These are phyloP conservation scores for Trypethelium eluteriae DNA, from an alignment of 495 filamentous ascomycete genomes.

Conservation along the genomic window DNA sequence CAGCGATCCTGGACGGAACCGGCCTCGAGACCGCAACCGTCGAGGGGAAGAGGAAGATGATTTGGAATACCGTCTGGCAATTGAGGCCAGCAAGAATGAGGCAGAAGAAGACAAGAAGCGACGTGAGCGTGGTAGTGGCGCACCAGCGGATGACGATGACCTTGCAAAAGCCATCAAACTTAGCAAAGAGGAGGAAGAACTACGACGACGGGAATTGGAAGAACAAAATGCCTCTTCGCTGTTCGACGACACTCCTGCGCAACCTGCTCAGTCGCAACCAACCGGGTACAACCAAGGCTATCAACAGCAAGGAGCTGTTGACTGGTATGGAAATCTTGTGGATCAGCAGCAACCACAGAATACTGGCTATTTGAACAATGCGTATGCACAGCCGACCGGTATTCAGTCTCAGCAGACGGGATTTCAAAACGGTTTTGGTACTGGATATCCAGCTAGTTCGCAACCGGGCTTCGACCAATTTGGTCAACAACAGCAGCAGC, in stretches of 20 bases:
- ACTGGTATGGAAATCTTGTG: slow-evolving; percentile 94
- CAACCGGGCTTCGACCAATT: slow-evolving; percentile 44
- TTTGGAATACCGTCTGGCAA: slow-evolving; percentile 81
- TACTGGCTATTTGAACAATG: slow-evolving; percentile 77
- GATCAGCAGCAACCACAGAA: slow-evolving; percentile 63
- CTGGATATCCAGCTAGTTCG: slow-evolving; percentile 51
- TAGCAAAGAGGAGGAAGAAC: slow-evolving; percentile 88
- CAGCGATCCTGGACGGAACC: slow-evolving; percentile 12
- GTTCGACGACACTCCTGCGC: slow-evolving; percentile 72
- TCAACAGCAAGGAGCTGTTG: slow-evolving; percentile 88
- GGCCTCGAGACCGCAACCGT: slow-evolving; percentile 21
- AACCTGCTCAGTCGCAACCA: slow-evolving; percentile 59
- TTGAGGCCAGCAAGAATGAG: slow-evolving; percentile 93
- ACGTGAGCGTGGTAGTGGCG: slow-evolving; percentile 48
- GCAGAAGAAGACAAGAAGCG: slow-evolving; percentile 85
- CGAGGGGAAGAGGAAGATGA: slow-evolving; percentile 67
- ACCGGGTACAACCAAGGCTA: slow-evolving; percentile 94
- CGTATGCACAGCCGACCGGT: slow-evolving; percentile 61
- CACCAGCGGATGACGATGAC: slow-evolving; percentile 63
- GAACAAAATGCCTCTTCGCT: slow-evolving; percentile 77
- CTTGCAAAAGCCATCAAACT: slow-evolving; percentile 92
- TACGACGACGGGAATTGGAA: slow-evolving; percentile 80
- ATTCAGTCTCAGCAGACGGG: slow-evolving; percentile 42
- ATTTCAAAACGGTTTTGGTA: slow-evolving; percentile 50
- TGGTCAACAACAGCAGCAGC: slow-evolving; percentile 36